phyloP scores from a whole-genome alignment of 768 basidiomycete genomes.

The Steccherinum ochraceum region DNA sequence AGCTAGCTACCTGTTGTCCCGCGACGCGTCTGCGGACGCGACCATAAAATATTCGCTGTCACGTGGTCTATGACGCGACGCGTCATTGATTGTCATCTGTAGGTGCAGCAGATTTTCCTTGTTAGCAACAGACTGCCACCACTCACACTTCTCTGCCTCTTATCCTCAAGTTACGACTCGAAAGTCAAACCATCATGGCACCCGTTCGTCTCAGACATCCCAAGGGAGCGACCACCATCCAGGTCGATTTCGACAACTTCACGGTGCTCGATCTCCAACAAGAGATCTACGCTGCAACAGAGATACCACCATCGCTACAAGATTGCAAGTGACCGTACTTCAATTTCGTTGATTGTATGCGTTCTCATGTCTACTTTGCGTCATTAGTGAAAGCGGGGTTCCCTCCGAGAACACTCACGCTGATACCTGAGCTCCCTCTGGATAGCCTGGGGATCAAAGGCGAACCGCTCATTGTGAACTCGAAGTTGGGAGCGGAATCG shows the following conservation, averaged over 20 bases:
- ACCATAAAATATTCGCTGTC: not conserved
- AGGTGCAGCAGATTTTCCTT: not conserved
- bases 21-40: not conserved
- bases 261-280: constrained; percentile 75
- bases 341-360: not conserved
- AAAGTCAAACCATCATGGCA: constrained; percentile 51
- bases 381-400: constrained; percentile 73
- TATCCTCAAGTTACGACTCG: not conserved
- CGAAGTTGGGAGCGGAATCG: constrained; percentile 20
- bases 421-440: constrained; percentile 69
- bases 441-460: constrained; percentile 75
- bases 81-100: not conserved
- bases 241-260: constrained; percentile 52
- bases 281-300: constrained; percentile 56
- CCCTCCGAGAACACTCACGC: constrained; percentile 68
- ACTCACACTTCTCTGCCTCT: too few relatives aligned
- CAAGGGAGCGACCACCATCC: constrained; percentile 72
- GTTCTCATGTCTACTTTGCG: too few relatives aligned
- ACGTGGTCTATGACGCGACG: not conserved
- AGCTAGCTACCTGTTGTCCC: not conserved
- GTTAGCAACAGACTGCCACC: not conserved
- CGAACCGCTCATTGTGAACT: constrained; percentile 82
- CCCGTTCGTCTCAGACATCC: constrained; percentile 80
- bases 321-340: constrained; percentile 47
- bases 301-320: constrained; percentile 73